These are phyloP conservation scores for Monosporozyma siamensis DNA, from an alignment of 805 yeast species.

Conservation along the genomic window DNA sequence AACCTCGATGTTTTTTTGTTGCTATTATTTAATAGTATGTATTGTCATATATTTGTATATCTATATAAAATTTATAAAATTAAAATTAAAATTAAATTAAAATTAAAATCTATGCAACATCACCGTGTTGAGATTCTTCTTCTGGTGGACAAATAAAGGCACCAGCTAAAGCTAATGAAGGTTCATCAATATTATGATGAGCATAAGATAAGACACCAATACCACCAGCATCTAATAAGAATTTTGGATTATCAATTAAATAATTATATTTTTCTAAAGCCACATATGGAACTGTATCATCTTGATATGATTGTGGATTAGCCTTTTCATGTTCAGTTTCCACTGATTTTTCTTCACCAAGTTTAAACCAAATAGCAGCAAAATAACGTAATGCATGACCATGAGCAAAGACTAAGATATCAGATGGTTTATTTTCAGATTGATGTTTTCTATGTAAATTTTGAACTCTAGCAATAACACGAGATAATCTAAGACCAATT, in stretches of 20 bases:
- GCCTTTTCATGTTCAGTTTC: slow-evolving; percentile 15
- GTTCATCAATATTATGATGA: slow-evolving; percentile 76
- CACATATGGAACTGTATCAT: slow-evolving; percentile 29
- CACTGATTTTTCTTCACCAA: slow-evolving; percentile 28
- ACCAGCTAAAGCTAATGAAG: slow-evolving; percentile 77
- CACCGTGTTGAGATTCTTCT: slow-evolving; percentile 36
- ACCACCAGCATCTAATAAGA: slow-evolving; percentile 90
- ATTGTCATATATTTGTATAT: no score
- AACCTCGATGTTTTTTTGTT: no score
- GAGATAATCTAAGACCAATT: slow-evolving; percentile 64
- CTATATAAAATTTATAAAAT: no score
- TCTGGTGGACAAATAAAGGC: slow-evolving; percentile 68
- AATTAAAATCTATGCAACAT: no score
- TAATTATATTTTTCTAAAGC: slow-evolving; percentile 29
- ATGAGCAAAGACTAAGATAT: slow-evolving; percentile 79
- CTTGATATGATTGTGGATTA: slow-evolving; percentile 18
- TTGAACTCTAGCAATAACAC: slow-evolving; percentile 55
- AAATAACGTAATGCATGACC: slow-evolving; percentile 89
- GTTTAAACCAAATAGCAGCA: slow-evolving; percentile 74
- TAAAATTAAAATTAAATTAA: not conserved
- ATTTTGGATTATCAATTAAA: slow-evolving; percentile 54
- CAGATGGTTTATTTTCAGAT: slow-evolving; percentile 46
- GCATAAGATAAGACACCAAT: slow-evolving; percentile 87
- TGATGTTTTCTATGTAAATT: slow-evolving; percentile 48
- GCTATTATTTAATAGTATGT: no score